Percentiles rank a stretch among this genome's conserved stretches.
Evolutionary conservation across 78 protist species (phyloP).

Genomic region (Emiliania huxleyi): DNA sequence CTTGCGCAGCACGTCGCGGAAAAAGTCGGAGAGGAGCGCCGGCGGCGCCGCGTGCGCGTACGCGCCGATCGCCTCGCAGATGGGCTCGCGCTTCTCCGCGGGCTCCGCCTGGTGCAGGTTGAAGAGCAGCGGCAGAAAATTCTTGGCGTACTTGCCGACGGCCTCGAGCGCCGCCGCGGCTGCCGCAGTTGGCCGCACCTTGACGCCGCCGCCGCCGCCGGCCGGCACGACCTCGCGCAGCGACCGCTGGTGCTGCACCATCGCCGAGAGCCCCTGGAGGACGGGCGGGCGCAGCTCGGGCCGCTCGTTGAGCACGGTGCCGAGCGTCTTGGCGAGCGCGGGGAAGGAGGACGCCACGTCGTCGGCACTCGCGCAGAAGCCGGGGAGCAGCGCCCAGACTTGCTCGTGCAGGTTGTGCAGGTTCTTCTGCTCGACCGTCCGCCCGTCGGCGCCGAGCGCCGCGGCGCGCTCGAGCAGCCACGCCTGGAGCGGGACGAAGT

Average conservation of each 20-base stretch:
- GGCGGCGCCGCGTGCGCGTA: neutral
- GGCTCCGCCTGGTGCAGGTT: neutral
- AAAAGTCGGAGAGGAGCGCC: neutral
- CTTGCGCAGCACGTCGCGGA: neutral
- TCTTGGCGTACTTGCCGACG: neutral
- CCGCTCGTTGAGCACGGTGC: neutral
- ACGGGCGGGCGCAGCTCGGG: neutral
- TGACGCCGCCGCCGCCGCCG: neutral
- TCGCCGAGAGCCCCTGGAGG: neutral
- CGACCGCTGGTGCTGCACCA: neutral
- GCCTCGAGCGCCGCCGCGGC: neutral
- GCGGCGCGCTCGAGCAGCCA: neutral
- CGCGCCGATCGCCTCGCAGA: neutral
- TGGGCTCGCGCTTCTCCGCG: neutral
- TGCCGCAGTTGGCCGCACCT: neutral
- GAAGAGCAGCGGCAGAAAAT: neutral
- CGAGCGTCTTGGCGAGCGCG: neutral
- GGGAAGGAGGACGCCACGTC: neutral
- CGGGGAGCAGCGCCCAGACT: conserved; percentile 5
- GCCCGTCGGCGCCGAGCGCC: neutral
- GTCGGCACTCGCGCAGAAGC: neutral
- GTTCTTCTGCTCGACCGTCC: neutral
- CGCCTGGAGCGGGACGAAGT: neutral
- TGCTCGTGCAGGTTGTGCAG: neutral
- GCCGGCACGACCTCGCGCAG: neutral